Evolutionary conservation across 2,329 filamentous ascomycete species (phyloP).

Genomic region (Aspergillus costaricaensis): DNA sequence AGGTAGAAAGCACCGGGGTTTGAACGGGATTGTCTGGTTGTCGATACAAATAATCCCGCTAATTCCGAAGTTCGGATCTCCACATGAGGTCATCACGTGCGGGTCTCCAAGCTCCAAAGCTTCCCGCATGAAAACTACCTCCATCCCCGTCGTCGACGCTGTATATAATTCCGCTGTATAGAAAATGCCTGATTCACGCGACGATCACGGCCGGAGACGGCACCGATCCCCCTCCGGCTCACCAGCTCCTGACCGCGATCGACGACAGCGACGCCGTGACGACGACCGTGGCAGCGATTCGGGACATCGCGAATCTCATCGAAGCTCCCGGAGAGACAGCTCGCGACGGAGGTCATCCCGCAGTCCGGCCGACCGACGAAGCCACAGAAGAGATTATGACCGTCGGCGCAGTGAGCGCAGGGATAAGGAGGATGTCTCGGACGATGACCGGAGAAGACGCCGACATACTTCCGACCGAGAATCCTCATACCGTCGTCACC

Average conservation of each 20-base stretch:
- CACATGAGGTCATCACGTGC: background rate
- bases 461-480: constrained; percentile 31
- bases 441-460: constrained; percentile 31
- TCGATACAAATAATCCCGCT: background rate
- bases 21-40: background rate
- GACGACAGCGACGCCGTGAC: constrained; percentile 23
- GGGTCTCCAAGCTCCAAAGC: background rate
- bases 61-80: background rate
- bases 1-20: background rate
- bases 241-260: constrained; percentile 23
- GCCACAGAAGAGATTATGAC: constrained; percentile 24
- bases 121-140: background rate
- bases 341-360: constrained; percentile 27
- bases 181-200: constrained; percentile 31
- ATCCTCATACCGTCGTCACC: constrained; percentile 30
- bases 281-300: constrained; percentile 27
- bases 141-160: background rate
- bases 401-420: constrained; percentile 26
- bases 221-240: constrained; percentile 26
- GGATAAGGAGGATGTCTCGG: constrained; percentile 26
- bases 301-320: constrained; percentile 29
- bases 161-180: background rate
- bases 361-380: constrained; percentile 29
- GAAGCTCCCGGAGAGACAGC: constrained; percentile 31
- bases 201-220: constrained; percentile 24